phyloP scores from a whole-genome alignment of 768 basidiomycete species.

The Ramaria sp. region DNA sequence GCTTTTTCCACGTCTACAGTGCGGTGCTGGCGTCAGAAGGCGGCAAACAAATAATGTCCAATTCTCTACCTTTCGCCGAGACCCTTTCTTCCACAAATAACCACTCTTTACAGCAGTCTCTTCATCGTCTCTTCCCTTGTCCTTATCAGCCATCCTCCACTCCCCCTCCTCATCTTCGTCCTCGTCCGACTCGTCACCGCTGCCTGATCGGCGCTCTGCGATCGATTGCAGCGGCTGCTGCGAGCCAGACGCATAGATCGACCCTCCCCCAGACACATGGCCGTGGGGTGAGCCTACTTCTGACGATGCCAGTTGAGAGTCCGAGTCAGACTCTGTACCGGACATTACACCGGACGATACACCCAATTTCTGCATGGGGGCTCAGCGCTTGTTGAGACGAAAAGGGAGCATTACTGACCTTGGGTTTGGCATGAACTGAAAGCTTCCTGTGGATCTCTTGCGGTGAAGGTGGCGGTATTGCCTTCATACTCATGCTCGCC shows the following conservation, averaged over 20 bases:
- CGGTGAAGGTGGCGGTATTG: constrained; percentile 62
- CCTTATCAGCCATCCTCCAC: constrained; percentile 44
- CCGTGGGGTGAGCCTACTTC: constrained; percentile 26
- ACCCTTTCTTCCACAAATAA: constrained; percentile 97
- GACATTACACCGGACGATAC: constrained; percentile 28
- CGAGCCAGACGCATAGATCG: constrained; percentile 22
- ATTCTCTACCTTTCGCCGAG: constrained; percentile 79
- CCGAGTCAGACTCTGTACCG: constrained; percentile 81
- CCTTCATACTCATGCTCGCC: constrained; percentile 15
- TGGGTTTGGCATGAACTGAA: constrained; percentile 53
- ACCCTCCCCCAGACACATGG: constrained; percentile 16
- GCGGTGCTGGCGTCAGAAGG: constrained; percentile 4
- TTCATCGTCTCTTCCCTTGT: constrained; percentile 40
- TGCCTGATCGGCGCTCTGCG: constrained; percentile 58
- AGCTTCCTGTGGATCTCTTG: constrained; percentile 84
- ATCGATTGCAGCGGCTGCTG: constrained; percentile 62
- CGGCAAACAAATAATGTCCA: constrained; percentile 3
- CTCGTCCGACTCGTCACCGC: constrained; percentile 61
- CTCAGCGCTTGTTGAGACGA: neutral
- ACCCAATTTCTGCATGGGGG: neutral
- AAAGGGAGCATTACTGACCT: constrained; percentile 19
- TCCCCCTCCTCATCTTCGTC: constrained; percentile 49
- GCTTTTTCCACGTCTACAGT: constrained; percentile 93
- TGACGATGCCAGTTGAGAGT: constrained; percentile 43
- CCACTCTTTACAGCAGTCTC: constrained; percentile 77